These are phyloP conservation scores for Neocatenulostroma microsporum DNA, from an alignment of 2,329 filamentous ascomycete genomes.

Conservation along the genomic window DNA sequence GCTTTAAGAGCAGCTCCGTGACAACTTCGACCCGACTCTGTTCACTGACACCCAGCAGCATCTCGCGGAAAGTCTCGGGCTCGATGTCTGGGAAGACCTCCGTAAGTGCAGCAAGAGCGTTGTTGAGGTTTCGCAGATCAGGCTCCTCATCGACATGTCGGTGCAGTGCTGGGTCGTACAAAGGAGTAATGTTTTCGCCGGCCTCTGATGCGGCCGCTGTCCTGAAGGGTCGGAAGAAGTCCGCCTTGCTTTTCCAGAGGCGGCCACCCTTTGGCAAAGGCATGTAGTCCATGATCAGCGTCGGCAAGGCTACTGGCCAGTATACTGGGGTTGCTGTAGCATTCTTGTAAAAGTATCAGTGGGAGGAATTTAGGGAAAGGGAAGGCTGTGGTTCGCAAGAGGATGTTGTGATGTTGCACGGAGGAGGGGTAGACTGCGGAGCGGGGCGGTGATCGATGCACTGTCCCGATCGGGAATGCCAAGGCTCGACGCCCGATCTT, in stretches of 20 bases:
- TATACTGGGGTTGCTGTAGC: too few relatives aligned
- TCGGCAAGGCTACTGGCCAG: too few relatives aligned
- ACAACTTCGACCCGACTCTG: slow-evolving; percentile 71
- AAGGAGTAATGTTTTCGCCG: slow-evolving; percentile 21
- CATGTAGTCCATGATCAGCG: slow-evolving; percentile 25
- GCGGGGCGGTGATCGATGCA: too few relatives aligned
- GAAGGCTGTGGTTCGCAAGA: too few relatives aligned
- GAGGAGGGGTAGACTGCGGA: too few relatives aligned
- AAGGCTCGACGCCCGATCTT: too few relatives aligned
- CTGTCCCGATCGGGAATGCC: too few relatives aligned
- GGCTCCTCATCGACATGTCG: slow-evolving; percentile 36
- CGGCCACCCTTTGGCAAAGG: slow-evolving; percentile 20
- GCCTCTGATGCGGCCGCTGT: slow-evolving; percentile 16
- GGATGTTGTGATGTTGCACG: too few relatives aligned
- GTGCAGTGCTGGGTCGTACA: slow-evolving; percentile 19
- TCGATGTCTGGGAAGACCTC: slow-evolving; percentile 74
- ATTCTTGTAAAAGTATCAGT: too few relatives aligned
- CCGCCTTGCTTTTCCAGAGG: slow-evolving; percentile 27
- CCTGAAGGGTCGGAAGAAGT: slow-evolving; percentile 28
- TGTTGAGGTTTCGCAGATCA: slow-evolving; percentile 63
- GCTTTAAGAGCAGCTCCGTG: slow-evolving; percentile 68
- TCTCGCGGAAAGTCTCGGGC: slow-evolving; percentile 73
- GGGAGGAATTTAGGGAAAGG: too few relatives aligned
- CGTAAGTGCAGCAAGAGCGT: slow-evolving; percentile 58
- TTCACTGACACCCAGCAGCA: slow-evolving; percentile 65